Base-by-base conservation (phyloP, 2,329 filamentous ascomycete species). In the Colletotrichum lentis region DNA sequence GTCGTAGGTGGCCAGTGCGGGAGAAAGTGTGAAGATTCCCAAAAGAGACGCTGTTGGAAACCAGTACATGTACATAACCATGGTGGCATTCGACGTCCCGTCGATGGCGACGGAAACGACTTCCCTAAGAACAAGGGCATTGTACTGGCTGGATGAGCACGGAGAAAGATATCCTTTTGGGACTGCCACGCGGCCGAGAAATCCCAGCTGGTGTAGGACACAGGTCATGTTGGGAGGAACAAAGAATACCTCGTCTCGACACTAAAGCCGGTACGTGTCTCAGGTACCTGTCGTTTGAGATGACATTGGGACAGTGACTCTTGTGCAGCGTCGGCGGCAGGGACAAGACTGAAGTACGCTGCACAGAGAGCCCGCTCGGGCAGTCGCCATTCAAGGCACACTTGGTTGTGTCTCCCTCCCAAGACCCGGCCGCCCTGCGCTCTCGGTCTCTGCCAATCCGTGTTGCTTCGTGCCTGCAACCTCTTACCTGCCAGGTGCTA, bases 261-360 rank as follows among this genome's bases (percentile, higher is more conserved):
- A 46, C 55, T 43, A 41, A n/a, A 35, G 20, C 8, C 22, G n/a
- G n/a, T 35, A 35, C 35, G 41, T 14, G 22, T 14, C 16, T 14
- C 35, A 44, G 14, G 46, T 60, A 60, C 62, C 54, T 35, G 16
- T 24, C 27, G n/a, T 18, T 24, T n/a, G 7, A 20, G 24, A 46
- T 35, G 50, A 16, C 52, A 31, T 31, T 43, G 16, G 41, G 49
- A 37, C 49, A 46, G 24, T 22, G 5, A 50, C 47, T 43, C 64
- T 50, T 55, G 31, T 24, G 59, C 46, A 64, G 64, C 64, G 46
- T 53, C 60, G 60, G 60, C 64, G 64, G 60, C 64, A 47, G 64
- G 59, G 60, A 16, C 47, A 31, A 50, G 3, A 50, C 14, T 6
- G 44, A 20, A 64, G n/a, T n/a, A 16, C 24, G 31, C 31, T 46